These are phyloP conservation scores for Pyrenochaeta sp. DNA, from an alignment of 2,329 filamentous ascomycete species.

Conservation along the genomic window DNA sequence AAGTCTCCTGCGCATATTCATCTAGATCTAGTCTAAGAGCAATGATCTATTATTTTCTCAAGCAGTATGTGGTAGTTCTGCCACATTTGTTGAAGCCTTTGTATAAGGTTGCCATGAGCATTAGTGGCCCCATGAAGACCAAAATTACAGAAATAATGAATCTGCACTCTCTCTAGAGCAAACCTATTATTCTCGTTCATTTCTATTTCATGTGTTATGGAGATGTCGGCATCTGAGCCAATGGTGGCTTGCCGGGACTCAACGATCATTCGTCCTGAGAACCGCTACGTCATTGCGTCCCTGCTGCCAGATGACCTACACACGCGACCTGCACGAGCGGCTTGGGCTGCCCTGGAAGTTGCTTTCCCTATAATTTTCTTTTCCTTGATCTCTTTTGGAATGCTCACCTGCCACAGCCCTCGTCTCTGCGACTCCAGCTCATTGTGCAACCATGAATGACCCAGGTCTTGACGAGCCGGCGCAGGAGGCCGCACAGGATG, in stretches of 20 bases:
- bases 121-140: not conserved
- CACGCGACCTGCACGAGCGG: no score
- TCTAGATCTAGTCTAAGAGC: no score
- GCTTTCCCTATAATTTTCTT: no score
- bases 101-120: no score
- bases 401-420: not conserved
- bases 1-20: no score
- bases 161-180: not conserved
- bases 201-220: not conserved
- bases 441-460: conserved; percentile 49
- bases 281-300: no score
- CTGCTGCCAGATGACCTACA: no score
- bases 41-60: no score
- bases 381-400: not conserved
- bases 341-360: no score
- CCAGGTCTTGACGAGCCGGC: conserved; percentile 63
- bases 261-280: not conserved
- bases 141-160: no score
- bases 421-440: not conserved
- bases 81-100: no score
- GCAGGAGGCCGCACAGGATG: conserved; percentile 55
- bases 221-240: not conserved
- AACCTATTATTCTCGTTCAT: not conserved
- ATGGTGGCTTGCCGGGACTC: not conserved
- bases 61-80: no score